Conservation (phyloP, 108 stramenopile genomes). For the Stephanodiscus triporus region DNA sequence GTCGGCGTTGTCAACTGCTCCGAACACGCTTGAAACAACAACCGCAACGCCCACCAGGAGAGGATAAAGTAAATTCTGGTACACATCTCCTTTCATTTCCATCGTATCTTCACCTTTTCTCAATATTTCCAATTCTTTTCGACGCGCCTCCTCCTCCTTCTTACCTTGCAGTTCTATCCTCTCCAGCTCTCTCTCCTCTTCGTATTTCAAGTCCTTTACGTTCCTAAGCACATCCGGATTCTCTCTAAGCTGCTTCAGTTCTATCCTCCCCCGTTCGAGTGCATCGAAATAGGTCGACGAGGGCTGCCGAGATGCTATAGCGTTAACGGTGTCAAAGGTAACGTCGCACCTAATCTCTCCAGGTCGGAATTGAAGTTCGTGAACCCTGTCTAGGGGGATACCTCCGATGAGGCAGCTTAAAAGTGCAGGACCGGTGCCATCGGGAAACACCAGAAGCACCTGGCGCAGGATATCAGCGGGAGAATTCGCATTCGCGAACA, state of each 20-base stretch:
- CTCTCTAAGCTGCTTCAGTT: slow-evolving; percentile 33
- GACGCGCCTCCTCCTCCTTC: slow-evolving; percentile 2
- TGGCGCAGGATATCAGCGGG: not conserved
- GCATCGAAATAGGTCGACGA: slow-evolving; percentile 29
- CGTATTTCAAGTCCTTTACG: slow-evolving; percentile 47
- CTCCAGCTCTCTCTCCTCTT: slow-evolving; percentile 31
- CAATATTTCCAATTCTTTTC: slow-evolving; percentile 10
- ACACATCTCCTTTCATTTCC: not conserved
- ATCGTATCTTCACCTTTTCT: slow-evolving; percentile 13
- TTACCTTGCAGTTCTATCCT: slow-evolving; percentile 7
- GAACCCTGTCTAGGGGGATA: slow-evolving; percentile 67
- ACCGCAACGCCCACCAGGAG: slow-evolving; percentile 4
- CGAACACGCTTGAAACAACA: not conserved
- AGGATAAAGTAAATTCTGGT: slow-evolving; percentile 1
- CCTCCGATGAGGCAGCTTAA: slow-evolving; percentile 80
- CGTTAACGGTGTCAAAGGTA: slow-evolving; percentile 36
- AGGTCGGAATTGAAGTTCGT: slow-evolving; percentile 66
- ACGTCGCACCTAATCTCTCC: slow-evolving; percentile 73
- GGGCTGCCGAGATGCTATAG: slow-evolving; percentile 17
- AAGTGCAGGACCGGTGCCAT: slow-evolving; percentile 80
- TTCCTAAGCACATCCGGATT: slow-evolving; percentile 33
- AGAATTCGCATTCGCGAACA: not conserved
- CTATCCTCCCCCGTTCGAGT: slow-evolving; percentile 26
- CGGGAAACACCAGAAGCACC: slow-evolving; percentile 72
- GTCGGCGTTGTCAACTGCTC: slow-evolving; percentile 2